Evolutionary conservation across 2,329 filamentous ascomycete genomes (phyloP), one percentile per base, ranked within the genome.

Genomic region (Arthrobotrys entomopaga): DNA sequence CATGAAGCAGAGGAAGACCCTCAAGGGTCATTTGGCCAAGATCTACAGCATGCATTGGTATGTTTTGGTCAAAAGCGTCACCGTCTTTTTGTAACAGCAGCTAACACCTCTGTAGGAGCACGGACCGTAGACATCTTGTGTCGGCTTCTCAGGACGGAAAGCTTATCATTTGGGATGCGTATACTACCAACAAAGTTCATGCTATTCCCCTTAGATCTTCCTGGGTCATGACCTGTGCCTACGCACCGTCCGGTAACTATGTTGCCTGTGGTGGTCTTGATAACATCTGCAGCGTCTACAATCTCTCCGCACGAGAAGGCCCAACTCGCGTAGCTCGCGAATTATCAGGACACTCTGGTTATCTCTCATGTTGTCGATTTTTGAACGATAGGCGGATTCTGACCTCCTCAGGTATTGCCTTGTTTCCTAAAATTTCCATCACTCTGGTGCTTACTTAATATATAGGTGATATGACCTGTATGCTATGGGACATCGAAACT

Each of bases 1-100:
- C 81, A 98, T 99, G 95, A 96, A 95, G 87, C 91, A 94, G 77
- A 95, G 96, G 85, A 91, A 93, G 80, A 97, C 93, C 58, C 87
- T 99, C 78, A 98, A 98, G 85, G 95, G 95, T 78, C 95, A 99
- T 86, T 85, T 99, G 78, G 95, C 95, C 80, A 99, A 99, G 85
- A 99, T 99, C 80, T 99, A 99, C 83, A 95, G 95, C 80, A 99
- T 99, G 95, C 95, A 99, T 86, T 99, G 95, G 95, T 98, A 95
- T 38, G 71, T 42, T 46, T 59, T 59, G 20, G 24, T 58, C 13
- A 6, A 38, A 46, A 46, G 6, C 11, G 2, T 43, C 29, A 16
- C 19, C n/a, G 7, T 3, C 20, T 24, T 13, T 46, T 43, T 19
- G 5, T 16, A 43, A 24, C 7, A 7, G n/a, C 26, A 7, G 19